Base-by-base conservation (phyloP, 176 grass and related monocot genomes). In the Oryza longistaminata region DNA sequence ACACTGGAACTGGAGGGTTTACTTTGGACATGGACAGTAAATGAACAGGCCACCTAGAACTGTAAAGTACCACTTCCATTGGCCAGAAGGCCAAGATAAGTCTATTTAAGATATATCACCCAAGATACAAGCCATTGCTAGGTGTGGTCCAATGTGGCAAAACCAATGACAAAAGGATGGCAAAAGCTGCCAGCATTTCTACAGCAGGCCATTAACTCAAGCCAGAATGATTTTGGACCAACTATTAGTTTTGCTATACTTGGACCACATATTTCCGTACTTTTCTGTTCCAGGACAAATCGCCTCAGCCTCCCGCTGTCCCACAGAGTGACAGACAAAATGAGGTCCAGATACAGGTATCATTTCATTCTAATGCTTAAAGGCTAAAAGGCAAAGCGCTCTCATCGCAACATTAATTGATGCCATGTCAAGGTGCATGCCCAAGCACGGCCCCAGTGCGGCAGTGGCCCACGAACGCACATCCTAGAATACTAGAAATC, bases 231-330 rank as follows among this genome's bases (percentile, higher is more conserved):
- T 64, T 64, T 35, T 69, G 37, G 1, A n/a, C 58, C 73, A 44
- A 78, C 85, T 74, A 22, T 62, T 26, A 19, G 61, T 22, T 83
- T 67, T 74, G 40, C 34, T 60, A 43, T 58, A 58, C 58, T 69
- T 79, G 84, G 69, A 80, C 84, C 75, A 79, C 79, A 26, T 64
- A 33, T 78, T 48, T 4, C 62, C 55, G 16, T 86, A 66, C n/a
- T 43, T 55, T 72, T 72, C 4, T 69, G 40, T 68, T 76, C 29
- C 29, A 79, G 83, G 68, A 43, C 45, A 39, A 82, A 64, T 44
- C 35, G 62, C 49, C 68, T 24, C 7, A 82, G 45, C 17, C 17
- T 58, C 19, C 7, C 2, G 1, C 53, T 58, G 29, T 72, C 26
- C 16, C 14, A 81, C 37, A 17, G 49, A 61, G 13, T 21, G 11